These are phyloP conservation scores for Dactylis glomerata DNA, from an alignment of 176 grass and related monocot genomes.

Conservation along the genomic window DNA sequence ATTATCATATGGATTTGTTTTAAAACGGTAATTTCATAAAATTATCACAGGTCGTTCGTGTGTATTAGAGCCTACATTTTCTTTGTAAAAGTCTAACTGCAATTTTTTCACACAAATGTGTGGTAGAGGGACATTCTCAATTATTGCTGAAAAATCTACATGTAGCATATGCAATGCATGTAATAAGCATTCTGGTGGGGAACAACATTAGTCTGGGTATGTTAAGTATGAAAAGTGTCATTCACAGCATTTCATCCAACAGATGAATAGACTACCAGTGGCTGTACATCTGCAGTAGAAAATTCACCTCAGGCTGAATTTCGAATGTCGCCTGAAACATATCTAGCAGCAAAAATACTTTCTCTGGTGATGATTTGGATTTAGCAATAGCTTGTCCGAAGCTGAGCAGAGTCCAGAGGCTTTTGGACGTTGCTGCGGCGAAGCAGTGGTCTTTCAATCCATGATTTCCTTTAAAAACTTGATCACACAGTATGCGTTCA, in stretches of 20 bases:
- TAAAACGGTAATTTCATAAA: background rate
- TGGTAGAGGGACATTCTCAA: background rate
- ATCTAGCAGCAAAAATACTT: slow-evolving; percentile 54
- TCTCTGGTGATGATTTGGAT: slow-evolving; percentile 54
- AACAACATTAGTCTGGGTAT: background rate
- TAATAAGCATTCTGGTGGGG: background rate
- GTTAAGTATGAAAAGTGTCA: background rate
- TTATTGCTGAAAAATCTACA: background rate
- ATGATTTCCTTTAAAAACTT: slow-evolving; percentile 52
- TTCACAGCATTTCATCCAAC: background rate
- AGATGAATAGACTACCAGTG: background rate
- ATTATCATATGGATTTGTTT: background rate
- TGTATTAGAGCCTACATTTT: background rate
- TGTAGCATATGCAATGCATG: background rate
- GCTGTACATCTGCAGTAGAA: background rate
- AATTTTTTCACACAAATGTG: background rate
- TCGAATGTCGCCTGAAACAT: slow-evolving; percentile 57
- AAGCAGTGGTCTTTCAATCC: slow-evolving; percentile 52
- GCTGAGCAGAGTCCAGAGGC: slow-evolving; percentile 50
- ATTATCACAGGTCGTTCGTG: background rate
- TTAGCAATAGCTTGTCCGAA: slow-evolving; percentile 57
- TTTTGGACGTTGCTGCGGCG: slow-evolving; percentile 48
- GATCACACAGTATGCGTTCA: slow-evolving; percentile 57
- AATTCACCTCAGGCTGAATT: slow-evolving; percentile 58
- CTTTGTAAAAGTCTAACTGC: background rate